Base-by-base conservation (phyloP, 2,329 filamentous ascomycete genomes). In the Albophoma yamanashiensis region DNA sequence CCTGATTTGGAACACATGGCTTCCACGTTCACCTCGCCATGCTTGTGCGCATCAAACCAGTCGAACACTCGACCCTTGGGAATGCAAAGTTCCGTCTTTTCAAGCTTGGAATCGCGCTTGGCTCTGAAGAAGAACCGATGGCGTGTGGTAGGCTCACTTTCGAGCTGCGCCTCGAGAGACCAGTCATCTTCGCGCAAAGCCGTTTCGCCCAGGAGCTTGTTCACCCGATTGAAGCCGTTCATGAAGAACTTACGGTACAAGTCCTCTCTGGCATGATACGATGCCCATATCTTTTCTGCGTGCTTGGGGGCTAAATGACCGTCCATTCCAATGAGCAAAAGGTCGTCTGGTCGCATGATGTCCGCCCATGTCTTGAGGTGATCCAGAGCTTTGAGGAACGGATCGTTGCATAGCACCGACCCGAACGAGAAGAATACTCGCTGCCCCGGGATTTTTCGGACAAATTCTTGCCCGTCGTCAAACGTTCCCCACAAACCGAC, bases 41-140 rank as follows among this genome's bases (percentile, higher is more conserved):
- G 75, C 64, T 76, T 77, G 65, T 77, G 75, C 39, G 75, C 74
- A 63, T 77, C 75, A 61, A 77, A 77, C 75, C 75, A 77, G 62
- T 77, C 75, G 20, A 76, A 66, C 60, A 75, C 72, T 52, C 74
- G 67, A 17, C 71, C 74, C 25, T 66, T 58, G 47, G 62, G 58
- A 45, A 76, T 71, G 14, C 62, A 61, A 20, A 66, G 65, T 2
- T 61, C 64, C 36, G 69, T 62, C 20, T 61, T 66, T 11, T 61
- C 58, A 20, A 74, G 64, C 6, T 60, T 59, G 39, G 77, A 65
- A 27, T 74, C 69, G 20, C 64, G 67, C 36, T 71, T 74, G 34
- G 75, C 74, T 20, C 67, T 66, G 59, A 77, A 71, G 62, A 69
- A 76, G 63, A 76, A 76, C 6, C 74, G 71, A 61, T 77, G 75